Base-by-base conservation (phyloP, 257 asterid species). In the Solanum rostratum region DNA sequence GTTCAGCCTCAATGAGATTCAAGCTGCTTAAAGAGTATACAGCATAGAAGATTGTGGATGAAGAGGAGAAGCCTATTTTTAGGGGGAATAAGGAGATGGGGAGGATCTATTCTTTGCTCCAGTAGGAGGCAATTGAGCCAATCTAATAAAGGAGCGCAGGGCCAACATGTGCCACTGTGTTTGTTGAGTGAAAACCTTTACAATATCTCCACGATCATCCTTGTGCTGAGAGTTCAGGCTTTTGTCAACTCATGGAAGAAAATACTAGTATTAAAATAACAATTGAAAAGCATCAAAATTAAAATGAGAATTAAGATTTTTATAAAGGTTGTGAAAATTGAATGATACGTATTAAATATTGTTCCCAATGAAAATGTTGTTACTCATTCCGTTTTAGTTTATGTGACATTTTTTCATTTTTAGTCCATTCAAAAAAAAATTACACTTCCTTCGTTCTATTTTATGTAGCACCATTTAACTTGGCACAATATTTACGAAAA, bases 81-180 rank as follows among this genome's bases (percentile, higher is more conserved):
- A 33, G 73, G 63, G 33, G 11, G 29, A 83, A 55, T 70, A 39
- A 81, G 43, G 83, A 81, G 78, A 84, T 24, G 53, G 85, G 22
- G 74, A 74, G 52, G 81, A 29, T 81, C 46, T 37, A 70, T 29
- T 79, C 55, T 18, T 74, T 19, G 20, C 62, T 63, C 73, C 54
- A 27, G 80, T 45, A 22, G 85, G 85, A 88, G 84, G 85, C 84
- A 87, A 85, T 84, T 73, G 83, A 88, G 86, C 85, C 84, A 88
- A 82, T 90, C 86, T 59, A 86, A 82, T 84, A 37, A 81, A 81
- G 84, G 86, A n/a, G 82, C 29, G 74, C 16, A 62, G 84, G 84
- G 50, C 59, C 83, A 55, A 88, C 92, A 88, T 85, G 89, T 91
- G 92, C 87, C 63, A 11, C 4, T 55, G 82, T 85, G 76, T 52